Conservation (phyloP, 2,329 filamentous ascomycete species). For the Penicillium sp. region DNA sequence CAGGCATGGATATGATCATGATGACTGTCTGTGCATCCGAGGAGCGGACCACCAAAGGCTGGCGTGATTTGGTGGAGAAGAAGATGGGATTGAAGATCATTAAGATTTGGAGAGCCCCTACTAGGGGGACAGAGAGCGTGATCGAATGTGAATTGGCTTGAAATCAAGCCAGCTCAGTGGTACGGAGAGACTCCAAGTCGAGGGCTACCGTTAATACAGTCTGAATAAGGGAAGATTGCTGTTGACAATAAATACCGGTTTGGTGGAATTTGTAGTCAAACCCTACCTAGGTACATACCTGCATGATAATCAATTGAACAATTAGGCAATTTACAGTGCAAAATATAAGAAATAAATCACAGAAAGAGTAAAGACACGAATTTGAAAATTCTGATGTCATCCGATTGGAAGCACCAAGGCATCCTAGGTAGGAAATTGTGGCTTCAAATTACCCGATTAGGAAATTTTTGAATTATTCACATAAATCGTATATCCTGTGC, state of each 20-base stretch:
- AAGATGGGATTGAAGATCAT: conserved; percentile 22
- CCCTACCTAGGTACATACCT: no score
- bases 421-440: no score
- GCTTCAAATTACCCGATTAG: no score
- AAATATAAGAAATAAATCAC: not conserved
- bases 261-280: no score
- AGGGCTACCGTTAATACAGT: no score
- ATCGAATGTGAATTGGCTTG: conserved; percentile 4
- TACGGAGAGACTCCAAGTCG: no score
- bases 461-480: no score
- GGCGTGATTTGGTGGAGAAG: conserved; percentile 5
- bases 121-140: not conserved
- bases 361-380: not conserved
- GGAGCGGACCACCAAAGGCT: not conserved
- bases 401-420: no score
- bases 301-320: not conserved
- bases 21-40: not conserved
- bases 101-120: conserved; percentile 19
- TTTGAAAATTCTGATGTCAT: not conserved
- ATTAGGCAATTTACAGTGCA: not conserved
- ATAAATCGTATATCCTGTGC: no score
- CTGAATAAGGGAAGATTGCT: no score
- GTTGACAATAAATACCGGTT: no score
- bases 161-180: not conserved
- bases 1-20: conserved; percentile 1